Conservation (phyloP, 83 land plant genomes). For the Picea engelmannii region DNA sequence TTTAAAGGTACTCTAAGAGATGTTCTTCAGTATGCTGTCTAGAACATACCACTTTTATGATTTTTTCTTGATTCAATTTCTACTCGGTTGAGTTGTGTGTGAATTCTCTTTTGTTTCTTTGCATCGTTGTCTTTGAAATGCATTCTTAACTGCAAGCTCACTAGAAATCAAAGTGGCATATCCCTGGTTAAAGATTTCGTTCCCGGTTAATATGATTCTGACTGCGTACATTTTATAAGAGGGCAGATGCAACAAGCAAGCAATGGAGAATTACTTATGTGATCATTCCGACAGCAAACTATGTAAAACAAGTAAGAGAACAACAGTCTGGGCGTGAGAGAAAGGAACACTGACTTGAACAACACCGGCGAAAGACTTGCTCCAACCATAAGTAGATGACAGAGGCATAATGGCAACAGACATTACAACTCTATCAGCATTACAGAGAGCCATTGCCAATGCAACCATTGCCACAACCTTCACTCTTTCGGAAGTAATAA, state of each 20-base stretch:
- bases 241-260: not conserved
- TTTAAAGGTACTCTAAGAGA: no score
- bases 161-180: no score
- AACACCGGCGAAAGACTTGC: conserved; percentile 83
- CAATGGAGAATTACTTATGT: not conserved
- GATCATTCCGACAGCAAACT: not conserved
- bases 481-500: conserved; percentile 68
- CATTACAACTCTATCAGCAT: conserved; percentile 96
- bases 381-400: conserved; percentile 76
- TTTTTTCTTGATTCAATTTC: no score
- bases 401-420: conserved; percentile 93
- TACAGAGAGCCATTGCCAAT: conserved; percentile 81
- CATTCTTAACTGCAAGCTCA: no score
- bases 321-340: not conserved
- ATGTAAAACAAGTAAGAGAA: not conserved
- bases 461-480: conserved; percentile 85
- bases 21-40: not conserved
- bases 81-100: no score
- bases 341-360: conserved; percentile 64
- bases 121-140: no score
- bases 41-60: not conserved
- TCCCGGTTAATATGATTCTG: no score
- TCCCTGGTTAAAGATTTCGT: no score
- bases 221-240: not conserved
- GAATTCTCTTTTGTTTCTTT: no score